Evolutionary conservation across 352 stramenopile species (phyloP), one percentile per base, ranked within the genome.

Genomic region (Globisporangium sylvaticum): DNA sequence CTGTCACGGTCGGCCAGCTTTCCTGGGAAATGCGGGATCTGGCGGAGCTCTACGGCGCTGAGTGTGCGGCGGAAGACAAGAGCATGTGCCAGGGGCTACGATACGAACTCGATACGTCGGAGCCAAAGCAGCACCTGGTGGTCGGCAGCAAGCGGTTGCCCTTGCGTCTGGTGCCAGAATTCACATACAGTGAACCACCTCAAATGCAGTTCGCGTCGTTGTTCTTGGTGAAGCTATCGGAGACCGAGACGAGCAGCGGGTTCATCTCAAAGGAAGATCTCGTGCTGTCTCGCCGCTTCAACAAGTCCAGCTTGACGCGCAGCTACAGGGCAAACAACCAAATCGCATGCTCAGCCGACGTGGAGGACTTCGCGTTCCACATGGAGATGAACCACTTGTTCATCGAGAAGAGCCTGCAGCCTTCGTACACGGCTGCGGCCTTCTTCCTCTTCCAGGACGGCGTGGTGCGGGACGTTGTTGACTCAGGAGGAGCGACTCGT

Each of bases 371-470:
- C 14, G 18, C 61, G 3, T 54, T 42, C 18, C 31, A 39, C 22
- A 66, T 86, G 3, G 71, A 88, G 62, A 70, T 63, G 18, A 74
- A 66, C 18, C 77, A 81, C n/a, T 39, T 84, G 58, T 83, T 78
- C 64, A 84, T 79, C 1, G 80, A 86, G 29, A 58, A 59, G 27
- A 73, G 74, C 20, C 61, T 88, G 3, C 69, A 74, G 20, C 80
- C 80, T 20, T 76, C 80, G 8, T 84, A 80, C 53, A 64, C 68
- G 32, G 77, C 80, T 0, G 75, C 71, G 5, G n/a, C 83, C 7
- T 81, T 84, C 65, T 88, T 77, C 74, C 58, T 86, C n/a, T 80
- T 86, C 22, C 79, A 86, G 44, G 64, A 75, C 57, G 80, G 74
- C 12, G 69, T 78, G 4, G 59, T 65, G 20, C 50, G 24, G 3